A percentile compares a stretch with the other conserved stretches of the same genome.
phyloP scores from a whole-genome alignment of 768 basidiomycete species.

The Boletus coccyginus region DNA sequence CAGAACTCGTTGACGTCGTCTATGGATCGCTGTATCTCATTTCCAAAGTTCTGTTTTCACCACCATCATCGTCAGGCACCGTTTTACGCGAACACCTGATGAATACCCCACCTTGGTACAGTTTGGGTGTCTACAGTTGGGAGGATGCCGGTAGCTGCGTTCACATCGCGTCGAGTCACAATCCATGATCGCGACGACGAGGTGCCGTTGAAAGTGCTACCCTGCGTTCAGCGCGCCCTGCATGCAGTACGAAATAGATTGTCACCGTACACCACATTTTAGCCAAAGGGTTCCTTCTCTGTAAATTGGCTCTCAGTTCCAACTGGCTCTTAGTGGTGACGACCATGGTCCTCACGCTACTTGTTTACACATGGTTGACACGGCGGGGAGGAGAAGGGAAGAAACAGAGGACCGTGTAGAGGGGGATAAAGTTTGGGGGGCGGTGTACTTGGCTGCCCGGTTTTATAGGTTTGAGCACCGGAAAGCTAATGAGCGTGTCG shows the following conservation, averaged over 20 bases:
- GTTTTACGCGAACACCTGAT: constrained; percentile 10
- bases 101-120: constrained; percentile 55
- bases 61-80: constrained; percentile 6
- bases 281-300: constrained; percentile 79
- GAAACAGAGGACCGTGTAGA: not conserved
- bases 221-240: constrained; percentile 9
- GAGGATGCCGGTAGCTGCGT: constrained; percentile 59
- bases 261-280: constrained; percentile 57
- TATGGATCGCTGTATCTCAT: constrained; percentile 65
- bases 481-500: constrained; percentile 24
- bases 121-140: constrained; percentile 47
- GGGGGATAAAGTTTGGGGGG: constrained; percentile 14
- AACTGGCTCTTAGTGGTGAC: not conserved
- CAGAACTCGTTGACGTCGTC: constrained; percentile 73
- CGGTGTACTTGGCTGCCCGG: constrained; percentile 5
- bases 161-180: constrained; percentile 66
- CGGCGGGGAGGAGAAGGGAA: not conserved
- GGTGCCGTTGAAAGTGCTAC: constrained; percentile 78
- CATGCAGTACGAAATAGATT: constrained; percentile 3
- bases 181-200: constrained; percentile 71
- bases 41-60: constrained; percentile 54
- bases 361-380: constrained; percentile 61
- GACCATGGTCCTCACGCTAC: constrained; percentile 58
- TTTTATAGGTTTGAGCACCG: constrained; percentile 30
- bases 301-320: constrained; percentile 11